Base-by-base conservation (phyloP, 805 yeast genomes). In the Saturnispora zaruensis region DNA sequence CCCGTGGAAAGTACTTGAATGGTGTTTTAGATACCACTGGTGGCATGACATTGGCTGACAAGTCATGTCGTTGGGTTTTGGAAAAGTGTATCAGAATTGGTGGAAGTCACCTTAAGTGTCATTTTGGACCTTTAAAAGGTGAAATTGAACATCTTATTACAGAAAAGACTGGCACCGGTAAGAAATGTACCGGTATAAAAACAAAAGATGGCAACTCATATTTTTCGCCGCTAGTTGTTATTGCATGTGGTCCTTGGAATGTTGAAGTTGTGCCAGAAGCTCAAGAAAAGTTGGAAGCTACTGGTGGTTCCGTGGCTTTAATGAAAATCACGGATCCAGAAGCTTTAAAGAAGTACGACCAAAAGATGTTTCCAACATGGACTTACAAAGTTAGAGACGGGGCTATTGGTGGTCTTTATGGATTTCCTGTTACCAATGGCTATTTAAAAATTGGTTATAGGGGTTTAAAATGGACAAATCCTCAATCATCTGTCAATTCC, bases 41-140 rank as follows among this genome's bases (percentile, higher is more conserved):
- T 28, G 66, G 71, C 14, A 56, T 64, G 54, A 57, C 62, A 28
- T 46, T 59, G 20, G 67, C 71, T 3, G 66, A 64, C 42, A 66
- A 63, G 50, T 57, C 61, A 18, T 65, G 67, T 41, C 52, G 59
- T 30, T 66, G 66, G 62, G 66, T 64, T 4, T 53, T 55, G 9
- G 45, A 53, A 33, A 55, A 21, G 40, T 61, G 14, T 54, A 59
- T 30, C 44, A 59, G 25, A 11, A 46, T 33, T 33, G 37, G 37
- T 33, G 37, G 21, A 6, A 57, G 53, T 9, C 48, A 59, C 16
- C 54, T 66, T 9, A 48, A 46, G 16, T 42, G 53, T n/a, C 59
- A 57, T 51, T 52, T 58, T 38, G 68, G 66, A 2, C 30, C 37
- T n/a, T 33, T 16, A 9, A 14, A 16, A n/a, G 37, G 37, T 14